Evolutionary conservation across 2,329 filamentous ascomycete genomes (phyloP).

Genomic region (Aureobasidium vineae): DNA sequence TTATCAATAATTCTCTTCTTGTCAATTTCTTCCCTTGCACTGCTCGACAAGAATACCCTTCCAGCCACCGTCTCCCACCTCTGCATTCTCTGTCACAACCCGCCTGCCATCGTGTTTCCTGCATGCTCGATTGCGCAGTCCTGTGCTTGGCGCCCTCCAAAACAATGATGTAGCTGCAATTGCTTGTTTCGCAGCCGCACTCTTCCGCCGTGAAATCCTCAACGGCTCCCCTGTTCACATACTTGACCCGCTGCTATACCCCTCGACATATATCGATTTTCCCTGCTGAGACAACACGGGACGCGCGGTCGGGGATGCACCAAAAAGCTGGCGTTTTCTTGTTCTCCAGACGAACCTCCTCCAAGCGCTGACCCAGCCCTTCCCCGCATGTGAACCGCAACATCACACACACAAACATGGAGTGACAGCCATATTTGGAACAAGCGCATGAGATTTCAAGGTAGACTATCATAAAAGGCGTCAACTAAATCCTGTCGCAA

Average conservation of each 20-base stretch:
- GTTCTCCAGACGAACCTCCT: background rate
- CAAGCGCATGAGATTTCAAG: background rate
- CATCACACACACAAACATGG: background rate
- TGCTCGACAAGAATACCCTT: background rate
- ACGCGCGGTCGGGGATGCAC: conserved; percentile 2
- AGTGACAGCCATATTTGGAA: background rate
- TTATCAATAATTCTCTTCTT: background rate
- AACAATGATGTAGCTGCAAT: conserved; percentile 10
- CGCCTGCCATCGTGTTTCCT: conserved; percentile 13
- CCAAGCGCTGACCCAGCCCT: background rate
- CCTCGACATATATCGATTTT: background rate
- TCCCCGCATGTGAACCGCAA: conserved; percentile 7
- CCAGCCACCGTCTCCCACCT: conserved; percentile 14
- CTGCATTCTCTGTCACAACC: background rate
- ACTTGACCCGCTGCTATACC: background rate
- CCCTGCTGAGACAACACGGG: background rate
- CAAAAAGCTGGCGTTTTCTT: background rate
- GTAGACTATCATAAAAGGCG: conserved; percentile 7
- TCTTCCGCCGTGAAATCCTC: background rate
- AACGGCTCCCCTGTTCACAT: conserved; percentile 14
- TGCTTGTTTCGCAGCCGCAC: conserved; percentile 17
- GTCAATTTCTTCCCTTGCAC: background rate
- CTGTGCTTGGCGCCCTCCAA: conserved; percentile 2
- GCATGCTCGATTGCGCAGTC: conserved; percentile 9
- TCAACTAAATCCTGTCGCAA: conserved; percentile 4